Conservation (phyloP, 345 rosid species). For the Euphorbia pulcherrima region DNA sequence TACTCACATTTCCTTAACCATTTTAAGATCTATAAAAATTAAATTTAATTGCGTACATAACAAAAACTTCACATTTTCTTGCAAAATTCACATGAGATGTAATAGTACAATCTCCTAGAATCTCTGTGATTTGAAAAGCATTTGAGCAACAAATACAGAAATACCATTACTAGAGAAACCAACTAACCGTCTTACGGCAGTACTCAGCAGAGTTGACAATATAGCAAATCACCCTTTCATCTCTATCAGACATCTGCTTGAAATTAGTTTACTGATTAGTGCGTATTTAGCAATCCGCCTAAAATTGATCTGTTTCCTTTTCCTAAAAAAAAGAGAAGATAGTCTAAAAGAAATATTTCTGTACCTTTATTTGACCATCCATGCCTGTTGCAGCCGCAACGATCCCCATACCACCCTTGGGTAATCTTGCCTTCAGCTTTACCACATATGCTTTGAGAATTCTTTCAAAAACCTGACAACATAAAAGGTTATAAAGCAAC, state of each 20-base stretch:
- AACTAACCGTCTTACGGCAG: conserved; percentile 84
- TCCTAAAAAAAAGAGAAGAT: not conserved
- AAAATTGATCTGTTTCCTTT: not conserved
- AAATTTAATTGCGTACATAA: no score
- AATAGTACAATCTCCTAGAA: not conserved
- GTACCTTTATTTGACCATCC: conserved; percentile 95
- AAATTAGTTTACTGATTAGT: conserved; percentile 15
- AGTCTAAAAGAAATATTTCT: not conserved
- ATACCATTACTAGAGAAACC: conserved; percentile 10
- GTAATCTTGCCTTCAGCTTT: conserved; percentile 81
- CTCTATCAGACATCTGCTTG: conserved; percentile 84
- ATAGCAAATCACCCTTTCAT: conserved; percentile 87
- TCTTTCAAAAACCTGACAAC: conserved; percentile 81
- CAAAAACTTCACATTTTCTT: not conserved
- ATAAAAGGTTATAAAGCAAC: conserved; percentile 9
- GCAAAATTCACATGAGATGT: not conserved
- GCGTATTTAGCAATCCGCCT: conserved; percentile 14
- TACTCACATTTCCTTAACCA: not conserved
- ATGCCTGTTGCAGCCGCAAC: conserved; percentile 99
- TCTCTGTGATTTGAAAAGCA: not conserved
- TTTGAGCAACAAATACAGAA: not conserved
- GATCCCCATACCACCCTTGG: conserved; percentile 89
- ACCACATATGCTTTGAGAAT: conserved; percentile 83
- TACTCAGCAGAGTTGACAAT: conserved; percentile 96
- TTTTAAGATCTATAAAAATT: not conserved